Base-by-base conservation (phyloP, 164 flowering plant species). In the Liriodendron chinense region DNA sequence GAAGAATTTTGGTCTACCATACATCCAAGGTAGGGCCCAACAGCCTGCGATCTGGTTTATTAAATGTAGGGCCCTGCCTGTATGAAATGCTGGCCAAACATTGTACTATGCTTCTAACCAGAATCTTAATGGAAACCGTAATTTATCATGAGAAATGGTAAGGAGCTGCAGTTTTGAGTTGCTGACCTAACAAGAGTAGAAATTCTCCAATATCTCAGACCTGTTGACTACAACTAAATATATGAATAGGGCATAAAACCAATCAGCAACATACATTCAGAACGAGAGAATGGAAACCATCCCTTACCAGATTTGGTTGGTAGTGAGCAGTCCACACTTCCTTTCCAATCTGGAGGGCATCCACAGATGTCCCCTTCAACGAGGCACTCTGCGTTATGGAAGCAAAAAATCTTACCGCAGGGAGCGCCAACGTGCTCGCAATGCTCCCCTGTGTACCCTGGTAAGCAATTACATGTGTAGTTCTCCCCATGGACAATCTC, bases 401-500 rank as follows among this genome's bases (percentile, higher is more conserved):
- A 84, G 70, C 86, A 84, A 72, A 82, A 82, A 6, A 74, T 80
- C 23, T 50, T 62, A 12, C 83, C 84, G 74, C 86, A 84, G 43
- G 84, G 80, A 59, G 75, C 82, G 5, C 86, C 84, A 2, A 34
- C 18, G 72, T 71, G 67, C 81, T 84, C 79, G 63, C 86, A 84
- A 56, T 80, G 84, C 13, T 50, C 57, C 5, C 83, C 84, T 3
- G 72, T 22, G 28, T 72, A 80, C 3, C 86, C 82, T 25, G 83
- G 74, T 1, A 9, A 68, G 47, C 86, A 84, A 10, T 47, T 74
- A 71, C 84, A 84, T 9, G 68, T 71, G 69, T 84, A 84, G 6
- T 76, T 74, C 79, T 84, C 86, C 8, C 82, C 86, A 21, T 80
- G 81, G 56, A 84, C 79, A 61, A 81, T 74, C 82, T 84, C 84